Base-by-base conservation (phyloP, 805 yeast species). In the Sungouiella blattae region DNA sequence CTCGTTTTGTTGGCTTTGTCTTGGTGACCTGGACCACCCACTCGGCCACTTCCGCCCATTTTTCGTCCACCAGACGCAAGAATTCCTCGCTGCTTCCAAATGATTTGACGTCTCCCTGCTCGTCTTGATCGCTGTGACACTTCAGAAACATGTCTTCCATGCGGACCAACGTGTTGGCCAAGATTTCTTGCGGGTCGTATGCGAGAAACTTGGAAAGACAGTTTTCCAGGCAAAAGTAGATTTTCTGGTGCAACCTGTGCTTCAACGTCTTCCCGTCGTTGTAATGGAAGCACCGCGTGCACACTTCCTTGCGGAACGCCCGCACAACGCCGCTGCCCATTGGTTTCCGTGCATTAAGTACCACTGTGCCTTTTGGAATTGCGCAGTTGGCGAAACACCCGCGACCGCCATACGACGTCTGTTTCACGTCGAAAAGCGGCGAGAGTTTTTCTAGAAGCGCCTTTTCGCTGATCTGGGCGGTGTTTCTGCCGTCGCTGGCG, bases 241-340 rank as follows among this genome's bases (percentile, higher is more conserved):
- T 33, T 30, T 46, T 39, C 14, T 50, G 42, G 12, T 41, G 32
- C 9, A 69, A 43, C 36, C 63, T 72, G 33, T 55, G 47, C 43
- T 73, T 78, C 58, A 76, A 58, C 26, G 61, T 58, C 22, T 55
- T 58, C 0, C 83, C 82, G 42, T 64, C 52, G 21, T 62, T 64
- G 43, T 77, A 80, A 2, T 43, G 35, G 47, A 67, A 77, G 44
- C 87, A 80, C 40, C 51, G 47, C 6, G 71, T 63, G 50, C 87
- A 80, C 1, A 77, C 83, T 46, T 80, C 87, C 43, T 78, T 79
- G 32, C 75, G 69, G 52, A 77, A 80, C 4, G 77, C 78, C 39
- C 69, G 63, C 12, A 66, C 54, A 3, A 80, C 63, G 1, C 75
- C 62, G 11, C 69, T 58, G 7, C 81, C 71, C 26, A 76, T 53